phyloP scores from a whole-genome alignment of 352 stramenopile species.

The Globisporangium parvum region DNA sequence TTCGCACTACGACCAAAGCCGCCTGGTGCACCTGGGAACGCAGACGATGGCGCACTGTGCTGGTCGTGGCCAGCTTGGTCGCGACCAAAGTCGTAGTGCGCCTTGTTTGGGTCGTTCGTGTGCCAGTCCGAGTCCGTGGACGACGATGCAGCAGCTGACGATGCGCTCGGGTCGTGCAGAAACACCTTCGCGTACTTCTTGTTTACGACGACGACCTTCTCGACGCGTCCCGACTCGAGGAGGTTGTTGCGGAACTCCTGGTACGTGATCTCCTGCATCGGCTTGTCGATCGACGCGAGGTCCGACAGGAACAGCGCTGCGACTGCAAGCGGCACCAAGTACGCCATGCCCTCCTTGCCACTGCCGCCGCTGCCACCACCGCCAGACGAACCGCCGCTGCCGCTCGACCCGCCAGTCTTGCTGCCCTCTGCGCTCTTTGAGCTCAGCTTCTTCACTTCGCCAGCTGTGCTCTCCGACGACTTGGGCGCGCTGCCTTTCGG shows the following conservation, averaged over 20 bases:
- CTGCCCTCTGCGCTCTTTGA: constrained; percentile 39
- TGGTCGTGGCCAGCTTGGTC: constrained; percentile 20
- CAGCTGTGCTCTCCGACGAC: constrained; percentile 32
- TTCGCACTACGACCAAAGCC: constrained; percentile 11
- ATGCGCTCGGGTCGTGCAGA: constrained; percentile 38
- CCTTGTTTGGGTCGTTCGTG: constrained; percentile 26
- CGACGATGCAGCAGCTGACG: constrained; percentile 9
- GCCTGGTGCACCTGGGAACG: constrained; percentile 2
- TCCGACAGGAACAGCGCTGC: constrained; percentile 73
- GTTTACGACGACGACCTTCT: constrained; percentile 89
- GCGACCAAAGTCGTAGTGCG: constrained; percentile 21
- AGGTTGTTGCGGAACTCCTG: constrained; percentile 89
- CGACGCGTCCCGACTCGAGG: constrained; percentile 77
- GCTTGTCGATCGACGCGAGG: constrained; percentile 64
- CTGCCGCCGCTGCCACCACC: constrained; percentile 27
- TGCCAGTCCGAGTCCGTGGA: constrained; percentile 7
- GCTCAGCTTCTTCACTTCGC: constrained; percentile 65
- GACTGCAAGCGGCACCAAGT: constrained; percentile 66
- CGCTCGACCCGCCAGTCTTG: constrained; percentile 24
- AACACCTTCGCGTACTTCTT: constrained; percentile 90
- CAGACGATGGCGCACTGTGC: constrained; percentile 4
- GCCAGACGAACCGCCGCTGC: constrained; percentile 17
- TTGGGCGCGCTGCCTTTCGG: constrained; percentile 50
- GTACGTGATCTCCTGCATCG: constrained; percentile 89
- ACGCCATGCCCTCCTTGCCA: constrained; percentile 60